Base-by-base conservation (phyloP, 768 basidiomycete genomes). In the Tulasnella calospora region DNA sequence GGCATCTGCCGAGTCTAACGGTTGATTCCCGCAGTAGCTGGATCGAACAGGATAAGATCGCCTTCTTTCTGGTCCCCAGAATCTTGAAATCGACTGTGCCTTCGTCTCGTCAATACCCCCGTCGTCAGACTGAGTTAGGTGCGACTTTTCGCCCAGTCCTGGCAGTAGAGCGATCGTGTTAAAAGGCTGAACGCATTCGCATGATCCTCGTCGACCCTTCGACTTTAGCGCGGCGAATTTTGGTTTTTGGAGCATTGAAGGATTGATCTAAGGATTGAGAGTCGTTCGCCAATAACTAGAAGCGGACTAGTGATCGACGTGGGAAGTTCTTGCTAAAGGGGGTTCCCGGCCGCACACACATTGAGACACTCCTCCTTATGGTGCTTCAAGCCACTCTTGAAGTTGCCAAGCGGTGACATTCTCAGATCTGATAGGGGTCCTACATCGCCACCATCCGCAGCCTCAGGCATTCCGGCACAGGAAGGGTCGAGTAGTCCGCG, bases 1-100 rank as follows among this genome's bases (percentile, higher is more conserved):
- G 57, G 17, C 91, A 90, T 12, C 86, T 84, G 85, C 84, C 81
- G 84, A 88, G 76, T 87, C 85, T 73, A 95, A 83, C 23, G 94
- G 92, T 79, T 93, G 91, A 83, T 93, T 88, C 8, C 81, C 84
- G 79, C 94, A 90, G 88, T 87, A 46, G 87, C 84, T 35, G 90
- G 87, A 79, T 92, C 89, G 74, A 93, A 91, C 3, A 71, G 0
- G 88, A 87, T 79, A 0, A 78, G 78, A 4, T 82, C 82, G 4
- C 83, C 84, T 0, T 87, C 87, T 7, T 82, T 83, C 3, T 82
- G 85, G n/a, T 81, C 82, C 13, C 73, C 69, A 13, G 36, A 46
- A 19, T 27, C 17, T 9, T 51, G 21, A 33, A 33, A 19, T 73
- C 80, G 23, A 82, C 83, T 30, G 80, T 80, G 36, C 82, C 81